Conservation (phyloP, 108 stramenopile species). For the Pseudonitzschia pungens region DNA sequence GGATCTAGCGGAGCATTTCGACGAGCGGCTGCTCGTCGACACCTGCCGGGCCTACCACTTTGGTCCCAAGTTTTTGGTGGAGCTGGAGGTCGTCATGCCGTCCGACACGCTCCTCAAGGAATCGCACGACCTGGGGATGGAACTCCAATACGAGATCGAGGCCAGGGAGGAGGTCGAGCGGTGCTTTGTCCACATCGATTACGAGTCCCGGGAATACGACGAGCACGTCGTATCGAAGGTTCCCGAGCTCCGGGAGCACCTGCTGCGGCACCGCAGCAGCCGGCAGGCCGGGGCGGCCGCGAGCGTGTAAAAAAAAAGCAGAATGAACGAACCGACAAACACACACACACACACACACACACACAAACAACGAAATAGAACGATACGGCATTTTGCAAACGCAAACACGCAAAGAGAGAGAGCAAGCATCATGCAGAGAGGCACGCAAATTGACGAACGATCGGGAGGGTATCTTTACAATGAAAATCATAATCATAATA, state of each 20-base stretch:
- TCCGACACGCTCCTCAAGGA: conserved; percentile 74
- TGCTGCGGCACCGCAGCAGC: conserved; percentile 18
- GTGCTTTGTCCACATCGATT: conserved; percentile 96
- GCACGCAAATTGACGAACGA: too few relatives aligned
- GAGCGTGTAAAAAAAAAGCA: too few relatives aligned
- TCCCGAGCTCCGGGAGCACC: conserved; percentile 75
- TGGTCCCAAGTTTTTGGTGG: conserved; percentile 93
- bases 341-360: too few relatives aligned
- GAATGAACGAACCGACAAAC: too few relatives aligned
- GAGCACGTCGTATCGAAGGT: conserved; percentile 92
- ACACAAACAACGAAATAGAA: too few relatives aligned
- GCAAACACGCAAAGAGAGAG: too few relatives aligned
- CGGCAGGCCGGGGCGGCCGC: too few relatives aligned
- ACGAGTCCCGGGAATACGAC: conserved; percentile 85
- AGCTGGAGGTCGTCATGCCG: conserved; percentile 92
- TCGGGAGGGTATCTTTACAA: too few relatives aligned
- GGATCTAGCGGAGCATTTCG: conserved; percentile 76
- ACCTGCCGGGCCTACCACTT: conserved; percentile 92
- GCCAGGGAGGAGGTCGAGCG: conserved; percentile 89
- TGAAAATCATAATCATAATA: too few relatives aligned
- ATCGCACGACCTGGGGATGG: conserved; percentile 93
- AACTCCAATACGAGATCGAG: conserved; percentile 94
- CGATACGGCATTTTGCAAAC: too few relatives aligned
- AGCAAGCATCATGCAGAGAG: too few relatives aligned
- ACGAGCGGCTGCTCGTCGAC: conserved; percentile 81